phyloP scores from a whole-genome alignment of 73 alveolate species.

The Paramecium octaurelia region DNA sequence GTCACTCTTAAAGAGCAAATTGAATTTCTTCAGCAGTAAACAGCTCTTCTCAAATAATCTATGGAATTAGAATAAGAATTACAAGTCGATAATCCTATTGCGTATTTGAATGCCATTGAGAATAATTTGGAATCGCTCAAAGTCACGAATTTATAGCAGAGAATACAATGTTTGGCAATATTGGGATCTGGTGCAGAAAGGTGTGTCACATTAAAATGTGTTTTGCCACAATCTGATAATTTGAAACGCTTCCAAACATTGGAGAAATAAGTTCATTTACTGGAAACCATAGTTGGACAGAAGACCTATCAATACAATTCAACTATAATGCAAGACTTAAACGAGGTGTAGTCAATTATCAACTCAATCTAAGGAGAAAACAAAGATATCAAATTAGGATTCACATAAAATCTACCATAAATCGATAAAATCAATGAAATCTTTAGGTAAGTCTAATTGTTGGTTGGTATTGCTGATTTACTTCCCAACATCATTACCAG shows the following conservation, averaged over 20 bases:
- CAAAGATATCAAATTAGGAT: neutral
- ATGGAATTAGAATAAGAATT: slow-evolving; percentile 11
- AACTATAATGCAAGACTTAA: neutral
- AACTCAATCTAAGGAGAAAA: neutral
- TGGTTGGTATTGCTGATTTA: slow-evolving; percentile 12
- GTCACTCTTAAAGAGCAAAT: neutral
- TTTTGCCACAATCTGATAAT: neutral
- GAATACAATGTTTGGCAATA: neutral
- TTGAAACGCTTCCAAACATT: neutral
- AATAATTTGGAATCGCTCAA: neutral
- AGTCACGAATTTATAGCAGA: neutral
- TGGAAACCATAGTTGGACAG: slow-evolving; percentile 3
- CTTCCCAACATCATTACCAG: neutral
- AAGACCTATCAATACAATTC: neutral
- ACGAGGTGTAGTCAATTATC: neutral
- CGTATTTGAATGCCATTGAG: neutral
- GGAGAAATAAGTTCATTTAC: neutral
- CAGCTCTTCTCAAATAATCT: neutral
- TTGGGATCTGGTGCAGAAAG: slow-evolving; percentile 28
- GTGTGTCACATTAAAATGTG: neutral
- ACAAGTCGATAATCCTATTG: neutral
- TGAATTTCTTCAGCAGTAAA: neutral
- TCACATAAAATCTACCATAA: neutral
- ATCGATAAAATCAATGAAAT: neutral
- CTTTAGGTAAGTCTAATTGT: neutral